Evolutionary conservation across 2,329 filamentous ascomycete species (phyloP), one percentile per base, ranked within the genome.

Genomic region (Colletotrichum phormii): DNA sequence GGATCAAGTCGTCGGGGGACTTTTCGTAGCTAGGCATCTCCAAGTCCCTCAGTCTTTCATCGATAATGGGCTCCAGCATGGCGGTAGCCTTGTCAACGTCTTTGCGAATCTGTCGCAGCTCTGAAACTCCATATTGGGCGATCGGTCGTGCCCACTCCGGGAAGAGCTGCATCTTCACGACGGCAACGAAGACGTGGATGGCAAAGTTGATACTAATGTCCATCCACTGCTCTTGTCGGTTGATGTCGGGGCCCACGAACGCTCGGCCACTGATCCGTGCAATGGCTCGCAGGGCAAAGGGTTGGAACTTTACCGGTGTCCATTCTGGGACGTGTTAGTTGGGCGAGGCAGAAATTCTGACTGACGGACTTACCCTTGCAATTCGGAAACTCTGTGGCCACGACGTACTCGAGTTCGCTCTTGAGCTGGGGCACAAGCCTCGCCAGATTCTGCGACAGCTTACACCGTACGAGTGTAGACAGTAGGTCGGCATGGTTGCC

Each of bases 141-240:
- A 84, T 58, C 1, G 86, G 86, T 1, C 86, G 84, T 73, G 85
- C 80, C 85, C 86, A 88, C 12, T 82, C 82, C 1, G 86, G 86
- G 69, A 88, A 87, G 75, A 88, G 83, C 73, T 88, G 86, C 51
- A 91, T 82, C 75, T 87, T 83, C 67, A 87, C 77, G 60, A 86
- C 80, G 59, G 85, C 82, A 76, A 85, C 79, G 77, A 89, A 85
- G 72, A 86, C 82, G 73, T 87, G 83, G 26, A 86, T 79, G 62
- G 86, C 85, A 76, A 86, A 89, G 78, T 87, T 84, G 79, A 88
- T 82, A 78, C 83, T 84, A 24, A 86, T 85, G 60, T 86, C 81
- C 81, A 90, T 85, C 89, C 89, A 90, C 70, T 85, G 82, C 75
- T 89, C 85, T 53, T 86, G 81, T 22, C 88, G 87, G 75, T 85